phyloP scores from a whole-genome alignment of 805 yeast species.

The Kodamaea leandrae region DNA sequence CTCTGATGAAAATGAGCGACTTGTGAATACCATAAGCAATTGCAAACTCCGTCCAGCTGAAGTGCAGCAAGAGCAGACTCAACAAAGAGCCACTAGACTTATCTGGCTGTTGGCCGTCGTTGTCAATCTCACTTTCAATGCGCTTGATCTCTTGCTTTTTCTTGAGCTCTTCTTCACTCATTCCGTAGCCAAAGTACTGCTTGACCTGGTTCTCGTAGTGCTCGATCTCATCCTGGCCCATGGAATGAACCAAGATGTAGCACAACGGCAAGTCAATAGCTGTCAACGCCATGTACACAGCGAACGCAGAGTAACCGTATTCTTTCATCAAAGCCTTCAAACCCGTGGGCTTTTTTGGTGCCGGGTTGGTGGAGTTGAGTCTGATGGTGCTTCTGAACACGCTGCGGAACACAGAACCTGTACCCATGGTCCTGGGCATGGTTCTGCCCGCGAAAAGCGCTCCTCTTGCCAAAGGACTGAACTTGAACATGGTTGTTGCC shows the following conservation, averaged over 20 bases:
- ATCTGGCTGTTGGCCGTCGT: conserved; percentile 19
- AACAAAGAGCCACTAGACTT: neutral
- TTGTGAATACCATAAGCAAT: conserved; percentile 94
- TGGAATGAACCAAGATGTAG: conserved; percentile 75
- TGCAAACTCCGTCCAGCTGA: conserved; percentile 75
- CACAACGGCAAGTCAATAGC: conserved; percentile 80
- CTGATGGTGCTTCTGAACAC: neutral
- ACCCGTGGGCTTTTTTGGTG: conserved; percentile 38
- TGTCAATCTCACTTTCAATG: conserved; percentile 24
- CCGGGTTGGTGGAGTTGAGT: neutral
- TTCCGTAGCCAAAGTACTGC: conserved; percentile 60
- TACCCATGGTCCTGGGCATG: neutral
- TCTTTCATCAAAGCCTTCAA: conserved; percentile 69
- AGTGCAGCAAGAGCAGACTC: conserved; percentile 27
- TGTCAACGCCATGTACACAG: conserved; percentile 74
- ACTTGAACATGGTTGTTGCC: conserved; percentile 2
- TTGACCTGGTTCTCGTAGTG: conserved; percentile 62
- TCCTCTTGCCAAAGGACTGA: conserved; percentile 2
- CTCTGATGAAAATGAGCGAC: conserved; percentile 73
- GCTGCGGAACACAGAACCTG: neutral
- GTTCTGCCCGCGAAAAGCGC: neutral
- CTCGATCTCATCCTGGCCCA: conserved; percentile 80
- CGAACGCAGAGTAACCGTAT: conserved; percentile 90
- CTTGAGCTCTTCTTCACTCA: conserved; percentile 42
- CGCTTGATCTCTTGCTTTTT: conserved; percentile 34